phyloP scores from a whole-genome alignment of 2,329 filamentous ascomycete species.

The Colletotrichum sp. region DNA sequence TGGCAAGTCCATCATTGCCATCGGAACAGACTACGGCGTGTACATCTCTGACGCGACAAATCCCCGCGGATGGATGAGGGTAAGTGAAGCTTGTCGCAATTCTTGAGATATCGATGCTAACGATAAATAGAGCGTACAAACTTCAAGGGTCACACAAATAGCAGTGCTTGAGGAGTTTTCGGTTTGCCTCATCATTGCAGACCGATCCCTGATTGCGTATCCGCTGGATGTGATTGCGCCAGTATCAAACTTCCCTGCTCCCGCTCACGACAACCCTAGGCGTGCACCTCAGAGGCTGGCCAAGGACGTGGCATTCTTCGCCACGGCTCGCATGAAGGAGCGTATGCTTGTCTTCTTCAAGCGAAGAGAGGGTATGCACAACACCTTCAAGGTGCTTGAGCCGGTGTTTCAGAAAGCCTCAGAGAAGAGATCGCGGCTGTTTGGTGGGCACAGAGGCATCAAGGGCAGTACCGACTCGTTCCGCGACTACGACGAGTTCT shows the following conservation, averaged over 20 bases:
- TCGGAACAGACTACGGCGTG: conserved; percentile 94
- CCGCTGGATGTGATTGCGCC: conserved; percentile 85
- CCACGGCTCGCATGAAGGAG: conserved; percentile 96
- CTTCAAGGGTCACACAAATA: conserved; percentile 84
- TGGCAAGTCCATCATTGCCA: conserved; percentile 86
- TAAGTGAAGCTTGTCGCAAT: conserved; percentile 51
- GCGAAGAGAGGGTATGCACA: conserved; percentile 89
- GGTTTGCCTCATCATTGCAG: conserved; percentile 87
- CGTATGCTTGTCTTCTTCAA: conserved; percentile 95
- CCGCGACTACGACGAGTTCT: conserved; percentile 98
- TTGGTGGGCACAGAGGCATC: conserved; percentile 61
- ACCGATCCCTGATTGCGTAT: conserved; percentile 90
- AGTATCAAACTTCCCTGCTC: conserved; percentile 64
- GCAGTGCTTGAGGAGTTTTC: conserved; percentile 96
- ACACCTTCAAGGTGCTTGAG: conserved; percentile 95
- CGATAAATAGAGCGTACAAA: conserved; percentile 71
- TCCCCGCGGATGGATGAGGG: conserved; percentile 88
- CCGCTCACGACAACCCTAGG: conserved; percentile 73
- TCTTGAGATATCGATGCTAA: conserved; percentile 14
- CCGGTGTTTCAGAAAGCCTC: conserved; percentile 93
- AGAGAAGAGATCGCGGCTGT: conserved; percentile 77
- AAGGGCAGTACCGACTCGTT: conserved; percentile 89
- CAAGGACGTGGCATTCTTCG: conserved; percentile 96
- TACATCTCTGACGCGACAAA: conserved; percentile 89
- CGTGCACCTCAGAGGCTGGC: conserved; percentile 91